Evolutionary conservation across 116 monocot genomes (phyloP).

Genomic region (Posidonia oceanica): DNA sequence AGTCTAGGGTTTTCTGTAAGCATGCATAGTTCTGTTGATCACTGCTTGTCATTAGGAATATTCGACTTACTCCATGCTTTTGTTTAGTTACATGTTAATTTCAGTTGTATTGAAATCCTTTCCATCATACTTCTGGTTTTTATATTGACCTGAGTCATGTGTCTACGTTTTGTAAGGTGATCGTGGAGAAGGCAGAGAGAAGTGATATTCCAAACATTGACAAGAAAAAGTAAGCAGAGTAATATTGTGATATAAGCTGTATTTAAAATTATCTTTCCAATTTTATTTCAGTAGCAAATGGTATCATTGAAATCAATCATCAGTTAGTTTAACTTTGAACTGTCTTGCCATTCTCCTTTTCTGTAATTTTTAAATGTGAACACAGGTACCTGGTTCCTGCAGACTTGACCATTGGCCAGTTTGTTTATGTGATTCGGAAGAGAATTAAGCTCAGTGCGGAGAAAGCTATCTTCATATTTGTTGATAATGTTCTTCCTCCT

Average conservation of each 20-base stretch:
- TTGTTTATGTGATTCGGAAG: conserved; percentile 49
- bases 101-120: no score
- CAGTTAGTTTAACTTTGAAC: no score
- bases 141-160: background rate
- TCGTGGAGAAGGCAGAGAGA: conserved; percentile 25
- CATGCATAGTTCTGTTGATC: no score
- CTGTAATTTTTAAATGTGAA: background rate
- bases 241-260: background rate
- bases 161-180: conserved; percentile 12
- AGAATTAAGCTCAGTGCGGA: conserved; percentile 47
- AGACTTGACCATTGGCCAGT: conserved; percentile 43
- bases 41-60: no score
- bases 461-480: conserved; percentile 52
- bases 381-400: conserved; percentile 45
- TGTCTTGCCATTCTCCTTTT: background rate
- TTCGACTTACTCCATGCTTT: no score
- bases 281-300: background rate
- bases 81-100: no score
- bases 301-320: no score
- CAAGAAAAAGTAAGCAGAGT: conserved; percentile 26
- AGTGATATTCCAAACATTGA: conserved; percentile 33
- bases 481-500: conserved; percentile 44
- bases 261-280: background rate
- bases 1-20: no score
- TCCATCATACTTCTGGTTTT: background rate